Percentiles rank a stretch among this genome's conserved stretches.
Evolutionary conservation across 257 asterid species (phyloP).

Genomic region (Forsythia viridissima): DNA sequence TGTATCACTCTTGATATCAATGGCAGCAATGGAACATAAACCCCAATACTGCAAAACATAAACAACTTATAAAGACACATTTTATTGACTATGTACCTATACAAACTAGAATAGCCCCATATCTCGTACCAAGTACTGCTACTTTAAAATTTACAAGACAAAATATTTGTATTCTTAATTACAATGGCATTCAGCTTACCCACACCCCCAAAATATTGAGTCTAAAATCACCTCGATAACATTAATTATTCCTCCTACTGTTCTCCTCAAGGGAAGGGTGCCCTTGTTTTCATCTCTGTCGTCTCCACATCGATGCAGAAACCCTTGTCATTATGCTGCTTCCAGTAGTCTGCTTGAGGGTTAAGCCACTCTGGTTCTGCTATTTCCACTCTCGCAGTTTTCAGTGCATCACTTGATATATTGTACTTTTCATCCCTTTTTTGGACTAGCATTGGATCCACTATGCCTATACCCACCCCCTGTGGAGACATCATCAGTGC

Average conservation of each 20-base stretch:
- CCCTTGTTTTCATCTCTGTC: conserved; percentile 45
- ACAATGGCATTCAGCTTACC: neutral
- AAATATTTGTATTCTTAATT: no score
- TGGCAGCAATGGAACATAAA: no score
- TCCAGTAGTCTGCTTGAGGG: conserved; percentile 81
- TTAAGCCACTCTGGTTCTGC: conserved; percentile 62
- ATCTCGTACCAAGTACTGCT: neutral
- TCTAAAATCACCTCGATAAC: no score
- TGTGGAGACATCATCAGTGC: conserved; percentile 83
- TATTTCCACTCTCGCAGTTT: conserved; percentile 42
- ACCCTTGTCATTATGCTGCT: conserved; percentile 61
- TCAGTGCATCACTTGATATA: conserved; percentile 45
- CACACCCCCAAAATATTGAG: neutral
- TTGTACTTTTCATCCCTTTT: conserved; percentile 59
- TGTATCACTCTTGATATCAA: no score
- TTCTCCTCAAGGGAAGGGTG: conserved; percentile 46
- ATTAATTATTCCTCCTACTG: neutral
- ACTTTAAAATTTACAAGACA: neutral
- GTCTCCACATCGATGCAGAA: conserved; percentile 46
- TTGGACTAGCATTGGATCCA: conserved; percentile 39
- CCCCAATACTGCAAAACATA: no score
- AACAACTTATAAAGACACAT: no score
- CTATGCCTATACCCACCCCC: conserved; percentile 45
- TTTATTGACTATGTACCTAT: no score
- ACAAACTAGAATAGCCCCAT: no score